Percentiles rank a stretch among this genome's conserved stretches.
These are phyloP conservation scores for Aspergillus candidus DNA, from an alignment of 2,329 filamentous ascomycete species.

Conservation along the genomic window DNA sequence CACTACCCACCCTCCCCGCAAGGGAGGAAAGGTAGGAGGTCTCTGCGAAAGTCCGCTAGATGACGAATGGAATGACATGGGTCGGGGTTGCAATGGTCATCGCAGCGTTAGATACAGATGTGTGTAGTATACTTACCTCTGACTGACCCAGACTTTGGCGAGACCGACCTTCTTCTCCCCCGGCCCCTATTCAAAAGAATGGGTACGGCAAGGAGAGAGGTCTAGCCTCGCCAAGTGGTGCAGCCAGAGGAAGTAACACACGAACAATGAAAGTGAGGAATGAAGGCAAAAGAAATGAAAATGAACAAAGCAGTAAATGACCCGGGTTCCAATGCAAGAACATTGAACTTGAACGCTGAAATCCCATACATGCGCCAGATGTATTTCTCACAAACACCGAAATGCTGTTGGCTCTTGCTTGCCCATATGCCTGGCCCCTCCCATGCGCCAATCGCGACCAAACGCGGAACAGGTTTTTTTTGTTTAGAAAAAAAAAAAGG, in stretches of 20 bases:
- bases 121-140: background rate
- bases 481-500: background rate
- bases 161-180: background rate
- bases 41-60: background rate
- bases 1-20: background rate
- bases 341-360: background rate
- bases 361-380: no score
- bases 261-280: slow-evolving; percentile 2
- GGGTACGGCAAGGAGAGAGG: no score
- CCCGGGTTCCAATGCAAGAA: background rate
- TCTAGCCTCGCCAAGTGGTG: background rate
- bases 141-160: slow-evolving; percentile 1
- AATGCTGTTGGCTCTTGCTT: background rate
- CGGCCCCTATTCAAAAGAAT: no score
- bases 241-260: slow-evolving; percentile 1
- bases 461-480: background rate
- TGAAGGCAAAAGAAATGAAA: slow-evolving; percentile 1
- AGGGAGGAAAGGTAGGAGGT: no score
- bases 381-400: background rate
- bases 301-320: background rate
- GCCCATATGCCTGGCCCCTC: background rate
- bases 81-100: background rate
- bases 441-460: no score
- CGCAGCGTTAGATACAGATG: background rate
- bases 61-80: background rate